Base-by-base conservation (phyloP, 495 filamentous ascomycete species). In the Aspergillus diversus region DNA sequence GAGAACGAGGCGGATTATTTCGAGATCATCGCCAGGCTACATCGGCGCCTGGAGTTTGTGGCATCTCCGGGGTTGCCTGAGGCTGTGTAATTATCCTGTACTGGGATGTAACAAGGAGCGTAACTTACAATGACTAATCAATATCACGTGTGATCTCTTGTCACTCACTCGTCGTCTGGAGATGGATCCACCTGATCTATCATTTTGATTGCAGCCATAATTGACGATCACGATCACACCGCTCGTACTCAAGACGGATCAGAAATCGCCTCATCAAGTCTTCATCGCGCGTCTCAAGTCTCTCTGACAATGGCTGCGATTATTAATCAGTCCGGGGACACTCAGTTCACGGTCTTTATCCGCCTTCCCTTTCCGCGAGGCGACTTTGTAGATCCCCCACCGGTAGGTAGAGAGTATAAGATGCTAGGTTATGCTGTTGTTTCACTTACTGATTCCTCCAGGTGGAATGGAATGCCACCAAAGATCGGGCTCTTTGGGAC, bases 401-500 rank as follows among this genome's bases (percentile, higher is more conserved):
- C 88, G 53, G 93, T 93, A 82, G 69, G 84, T 72, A 33, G 61
- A 11, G 39, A 43, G n/a, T 31, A 5, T n/a, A 27, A 31, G 16
- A 9, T 21, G 47, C 16, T 50, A 43, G n/a, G 3, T 43, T 12
- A 11, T 11, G 4, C 16, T 27, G 27, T 50, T 50, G 9, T 31
- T 4, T 5, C 47, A 50, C 21, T 9, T 50, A 21, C 47, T 50
- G 9, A 50, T 7, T 5, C 16, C n/a, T 5, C 47, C 31, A 90
- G 84, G 83, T 89, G 50, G 81, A 87, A 60, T 92, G 89, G 89
- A 87, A 92, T 74, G 84, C 89, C 5, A 74, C 79, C 17, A 97
- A 98, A 73, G 96, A 97, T 69, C 87, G 89, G 52, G 84, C 87
- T 5, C 78, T 99, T n/a, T 98, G 95, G 95, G 89, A 89, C 66